Percentiles rank a stretch among this genome's conserved stretches.
phyloP scores from a whole-genome alignment of 768 basidiomycete species.

The Panaeolus cyanescens region DNA sequence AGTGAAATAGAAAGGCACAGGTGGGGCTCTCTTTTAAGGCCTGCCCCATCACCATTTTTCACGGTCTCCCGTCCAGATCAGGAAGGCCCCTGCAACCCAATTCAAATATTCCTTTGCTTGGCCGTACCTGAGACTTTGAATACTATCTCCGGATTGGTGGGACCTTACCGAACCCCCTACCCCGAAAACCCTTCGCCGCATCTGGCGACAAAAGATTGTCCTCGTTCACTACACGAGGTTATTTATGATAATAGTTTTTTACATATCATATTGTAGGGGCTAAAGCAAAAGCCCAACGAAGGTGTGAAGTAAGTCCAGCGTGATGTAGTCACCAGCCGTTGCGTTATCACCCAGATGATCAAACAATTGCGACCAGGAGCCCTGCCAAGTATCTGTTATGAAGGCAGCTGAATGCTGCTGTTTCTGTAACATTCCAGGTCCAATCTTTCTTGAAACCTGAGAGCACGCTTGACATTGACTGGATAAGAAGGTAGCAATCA shows the following conservation, averaged over 20 bases:
- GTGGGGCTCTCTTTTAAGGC: slow-evolving; percentile 17
- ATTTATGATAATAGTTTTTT: not conserved
- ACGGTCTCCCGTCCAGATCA: slow-evolving; percentile 20
- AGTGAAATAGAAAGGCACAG: slow-evolving; percentile 10
- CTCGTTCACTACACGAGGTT: not conserved
- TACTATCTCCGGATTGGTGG: not conserved
- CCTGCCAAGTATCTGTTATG: slow-evolving; percentile 12
- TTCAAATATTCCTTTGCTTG: slow-evolving; percentile 19
- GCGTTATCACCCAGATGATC: slow-evolving; percentile 6
- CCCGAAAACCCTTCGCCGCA: not conserved
- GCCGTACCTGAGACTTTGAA: slow-evolving; percentile 12
- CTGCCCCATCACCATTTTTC: slow-evolving; percentile 14
- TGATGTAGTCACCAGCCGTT: not conserved
- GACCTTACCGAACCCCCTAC: not conserved
- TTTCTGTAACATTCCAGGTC: not conserved
- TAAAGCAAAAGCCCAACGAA: not conserved
- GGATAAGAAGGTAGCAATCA: not conserved
- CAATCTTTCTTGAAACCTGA: not conserved
- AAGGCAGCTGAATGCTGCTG: not conserved
- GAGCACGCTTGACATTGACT: not conserved
- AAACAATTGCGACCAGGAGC: slow-evolving; percentile 6
- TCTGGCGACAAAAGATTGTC: not conserved
- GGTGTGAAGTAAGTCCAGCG: not conserved
- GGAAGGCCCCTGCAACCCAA: slow-evolving; percentile 20
- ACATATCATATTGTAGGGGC: not conserved